phyloP scores from a whole-genome alignment of 371 early-diverging fungal species.

The Apophysomyces sp. region DNA sequence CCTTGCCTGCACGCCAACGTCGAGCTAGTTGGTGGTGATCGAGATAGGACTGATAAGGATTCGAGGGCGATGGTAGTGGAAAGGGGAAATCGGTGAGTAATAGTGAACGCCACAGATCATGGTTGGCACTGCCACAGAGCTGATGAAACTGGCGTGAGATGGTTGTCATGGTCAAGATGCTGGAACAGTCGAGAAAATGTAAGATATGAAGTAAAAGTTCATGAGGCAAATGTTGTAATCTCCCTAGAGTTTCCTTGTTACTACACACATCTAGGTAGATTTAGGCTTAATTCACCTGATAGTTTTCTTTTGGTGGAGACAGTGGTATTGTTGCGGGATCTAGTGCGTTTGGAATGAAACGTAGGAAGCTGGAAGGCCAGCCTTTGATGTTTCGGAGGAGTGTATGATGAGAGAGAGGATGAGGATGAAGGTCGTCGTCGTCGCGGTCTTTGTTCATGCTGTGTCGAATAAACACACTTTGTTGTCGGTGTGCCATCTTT shows the following conservation, averaged over 20 bases:
- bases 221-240: constrained; percentile 17
- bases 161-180: constrained; percentile 22
- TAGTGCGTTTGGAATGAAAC: background rate
- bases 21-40: constrained; percentile 21
- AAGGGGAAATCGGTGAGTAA: constrained; percentile 21
- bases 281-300: too few species aligned
- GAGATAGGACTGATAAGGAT: constrained; percentile 20
- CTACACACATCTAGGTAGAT: too few species aligned
- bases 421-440: background rate
- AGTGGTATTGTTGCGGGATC: background rate
- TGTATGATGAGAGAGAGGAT: background rate
- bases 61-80: background rate
- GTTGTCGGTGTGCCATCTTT: constrained; percentile 17
- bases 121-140: constrained; percentile 17
- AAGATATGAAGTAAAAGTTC: constrained; percentile 28
- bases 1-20: constrained; percentile 41
- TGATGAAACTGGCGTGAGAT: constrained; percentile 18
- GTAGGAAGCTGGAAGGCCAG: background rate
- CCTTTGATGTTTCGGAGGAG: background rate
- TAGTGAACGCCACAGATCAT: constrained; percentile 26
- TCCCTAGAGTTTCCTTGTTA: background rate
- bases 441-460: background rate
- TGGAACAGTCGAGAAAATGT: constrained; percentile 19
- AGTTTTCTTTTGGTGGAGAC: background rate
- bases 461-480: constrained; percentile 5